Conservation (phyloP, 108 stramenopile genomes). For the Nitzschia sp. region DNA sequence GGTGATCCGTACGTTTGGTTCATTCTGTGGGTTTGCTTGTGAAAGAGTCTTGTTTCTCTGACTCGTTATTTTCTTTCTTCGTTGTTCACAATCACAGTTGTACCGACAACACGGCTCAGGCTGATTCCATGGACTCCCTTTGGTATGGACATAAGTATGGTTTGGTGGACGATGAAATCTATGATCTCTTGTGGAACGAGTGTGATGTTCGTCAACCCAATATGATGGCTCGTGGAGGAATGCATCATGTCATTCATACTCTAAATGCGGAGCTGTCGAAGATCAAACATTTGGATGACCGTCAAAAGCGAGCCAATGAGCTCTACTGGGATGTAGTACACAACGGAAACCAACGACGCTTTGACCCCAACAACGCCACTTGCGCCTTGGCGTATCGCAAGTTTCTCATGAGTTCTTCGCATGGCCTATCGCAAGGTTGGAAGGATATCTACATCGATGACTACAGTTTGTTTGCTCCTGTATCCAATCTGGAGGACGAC, state of each 20-base stretch:
- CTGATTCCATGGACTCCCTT: constrained; percentile 56
- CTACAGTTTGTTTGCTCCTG: constrained; percentile 53
- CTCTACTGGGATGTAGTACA: constrained; percentile 30
- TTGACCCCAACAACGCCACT: constrained; percentile 14
- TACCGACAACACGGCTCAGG: constrained; percentile 66
- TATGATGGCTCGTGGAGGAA: constrained; percentile 40
- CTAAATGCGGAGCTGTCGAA: constrained; percentile 31
- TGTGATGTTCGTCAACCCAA: constrained; percentile 45
- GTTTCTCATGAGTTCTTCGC: constrained; percentile 44
- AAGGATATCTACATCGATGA: constrained; percentile 61
- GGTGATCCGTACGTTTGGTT: constrained; percentile 52
- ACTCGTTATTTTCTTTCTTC: not conserved
- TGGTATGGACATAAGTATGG: constrained; percentile 75
- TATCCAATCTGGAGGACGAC: constrained; percentile 43
- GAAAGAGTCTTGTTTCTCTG: not conserved
- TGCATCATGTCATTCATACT: constrained; percentile 20
- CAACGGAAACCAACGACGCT: constrained; percentile 4
- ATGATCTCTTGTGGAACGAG: constrained; percentile 53
- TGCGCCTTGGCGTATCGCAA: constrained; percentile 60
- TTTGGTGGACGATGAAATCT: constrained; percentile 55
- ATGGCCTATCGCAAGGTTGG: constrained; percentile 62
- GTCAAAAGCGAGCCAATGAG: constrained; percentile 7
- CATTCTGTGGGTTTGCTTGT: not conserved
- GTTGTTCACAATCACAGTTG: constrained; percentile 6
- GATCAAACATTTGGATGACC: constrained; percentile 27